phyloP scores from a whole-genome alignment of 1,139 yeast genomes.

The Debaryomyces singareniensis region DNA sequence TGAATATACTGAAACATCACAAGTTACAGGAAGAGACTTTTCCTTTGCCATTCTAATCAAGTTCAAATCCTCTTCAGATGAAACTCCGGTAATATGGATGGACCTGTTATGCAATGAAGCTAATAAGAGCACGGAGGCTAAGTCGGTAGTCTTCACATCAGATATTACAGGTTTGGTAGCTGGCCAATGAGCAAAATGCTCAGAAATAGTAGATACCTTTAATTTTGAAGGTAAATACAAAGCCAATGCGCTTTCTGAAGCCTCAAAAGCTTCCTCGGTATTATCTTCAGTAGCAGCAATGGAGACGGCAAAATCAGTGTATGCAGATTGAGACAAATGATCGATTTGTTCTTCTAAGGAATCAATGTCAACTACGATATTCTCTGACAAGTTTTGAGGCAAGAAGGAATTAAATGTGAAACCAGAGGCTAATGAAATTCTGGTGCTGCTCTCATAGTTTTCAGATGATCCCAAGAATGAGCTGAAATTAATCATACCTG shows the following conservation, averaged over 20 bases:
- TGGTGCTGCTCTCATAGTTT: conserved; percentile 61
- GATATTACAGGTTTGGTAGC: conserved; percentile 77
- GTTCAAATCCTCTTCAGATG: conserved; percentile 74
- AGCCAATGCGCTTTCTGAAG: conserved; percentile 67
- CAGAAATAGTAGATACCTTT: conserved; percentile 70
- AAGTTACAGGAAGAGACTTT: conserved; percentile 75
- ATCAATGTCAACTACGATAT: conserved; percentile 57
- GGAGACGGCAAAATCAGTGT: conserved; percentile 76
- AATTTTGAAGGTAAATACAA: conserved; percentile 68
- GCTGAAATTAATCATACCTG: conserved; percentile 81
- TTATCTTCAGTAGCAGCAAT: conserved; percentile 79
- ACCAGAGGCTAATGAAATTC: conserved; percentile 75
- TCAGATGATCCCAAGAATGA: conserved; percentile 70
- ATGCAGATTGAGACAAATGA: conserved; percentile 52
- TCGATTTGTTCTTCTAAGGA: conserved; percentile 61
- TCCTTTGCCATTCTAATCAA: conserved; percentile 82
- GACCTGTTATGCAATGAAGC: conserved; percentile 85
- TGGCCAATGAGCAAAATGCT: conserved; percentile 85
- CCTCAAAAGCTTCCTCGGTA: conserved; percentile 54
- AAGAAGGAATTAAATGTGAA: conserved; percentile 80
- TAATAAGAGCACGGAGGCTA: conserved; percentile 83
- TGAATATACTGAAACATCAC: conserved; percentile 82
- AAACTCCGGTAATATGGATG: conserved; percentile 85
- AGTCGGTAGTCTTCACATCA: conserved; percentile 86
- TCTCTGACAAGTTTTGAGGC: conserved; percentile 65